Percentiles rank a stretch among this genome's conserved stretches.
phyloP scores from a whole-genome alignment of 768 basidiomycete genomes.

The Leucogyrophana mollusca region DNA sequence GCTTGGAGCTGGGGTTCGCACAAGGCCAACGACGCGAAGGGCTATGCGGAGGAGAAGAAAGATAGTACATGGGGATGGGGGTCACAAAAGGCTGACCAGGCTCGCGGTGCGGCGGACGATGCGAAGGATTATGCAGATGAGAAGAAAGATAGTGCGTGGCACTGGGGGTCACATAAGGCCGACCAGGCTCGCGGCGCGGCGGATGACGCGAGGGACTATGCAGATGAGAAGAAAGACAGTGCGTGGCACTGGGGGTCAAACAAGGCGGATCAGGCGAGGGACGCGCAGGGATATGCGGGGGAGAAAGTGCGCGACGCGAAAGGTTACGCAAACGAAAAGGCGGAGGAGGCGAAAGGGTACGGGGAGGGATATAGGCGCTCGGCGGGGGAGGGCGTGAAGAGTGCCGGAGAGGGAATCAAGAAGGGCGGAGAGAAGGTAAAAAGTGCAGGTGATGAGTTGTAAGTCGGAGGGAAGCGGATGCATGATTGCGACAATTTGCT shows the following conservation, averaged over 20 bases:
- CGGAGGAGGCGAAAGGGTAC: constrained; percentile 19
- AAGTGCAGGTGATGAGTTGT: constrained; percentile 32
- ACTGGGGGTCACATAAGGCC: constrained; percentile 23
- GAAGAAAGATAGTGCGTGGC: constrained; percentile 5
- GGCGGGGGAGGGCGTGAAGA: constrained; percentile 24
- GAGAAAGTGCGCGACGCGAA: constrained; percentile 25
- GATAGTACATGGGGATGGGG: background rate
- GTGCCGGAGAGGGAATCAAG: constrained; percentile 17
- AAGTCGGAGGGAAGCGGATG: constrained; percentile 24
- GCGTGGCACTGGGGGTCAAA: constrained; percentile 16
- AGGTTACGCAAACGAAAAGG: constrained; percentile 21
- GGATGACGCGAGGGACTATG: constrained; percentile 20
- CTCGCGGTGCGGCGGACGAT: background rate
- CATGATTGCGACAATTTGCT: background rate
- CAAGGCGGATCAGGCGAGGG: constrained; percentile 23
- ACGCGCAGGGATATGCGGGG: constrained; percentile 17
- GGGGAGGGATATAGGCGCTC: constrained; percentile 21
- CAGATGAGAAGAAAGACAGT: constrained; percentile 1
- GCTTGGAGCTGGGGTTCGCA: background rate
- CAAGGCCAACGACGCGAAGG: constrained; percentile 15
- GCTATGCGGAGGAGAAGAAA: constrained; percentile 4
- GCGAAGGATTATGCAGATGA: constrained; percentile 1
- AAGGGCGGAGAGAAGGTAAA: constrained; percentile 22
- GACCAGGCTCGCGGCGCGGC: constrained; percentile 23
- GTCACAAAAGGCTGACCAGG: constrained; percentile 17